Evolutionary conservation across 2,329 filamentous ascomycete species (phyloP).

Genomic region (Xylogone sp.): DNA sequence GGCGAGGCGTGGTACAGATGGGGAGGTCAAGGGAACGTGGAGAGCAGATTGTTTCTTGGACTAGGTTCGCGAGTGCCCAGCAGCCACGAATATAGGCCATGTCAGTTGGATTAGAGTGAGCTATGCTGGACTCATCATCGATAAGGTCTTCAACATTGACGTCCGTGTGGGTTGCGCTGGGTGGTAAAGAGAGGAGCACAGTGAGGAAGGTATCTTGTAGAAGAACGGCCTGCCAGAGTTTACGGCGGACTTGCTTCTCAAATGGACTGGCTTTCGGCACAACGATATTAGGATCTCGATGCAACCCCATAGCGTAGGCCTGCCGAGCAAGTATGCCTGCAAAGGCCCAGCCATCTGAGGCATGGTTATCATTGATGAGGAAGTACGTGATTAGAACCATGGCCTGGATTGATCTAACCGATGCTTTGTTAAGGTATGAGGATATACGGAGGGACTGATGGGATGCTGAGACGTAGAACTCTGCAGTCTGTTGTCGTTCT

Average conservation of each 20-base stretch:
- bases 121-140: constrained; percentile 56
- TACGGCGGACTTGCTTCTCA: constrained; percentile 75
- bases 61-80: constrained; percentile 75
- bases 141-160: constrained; percentile 70
- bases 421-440: constrained; percentile 73
- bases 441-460: constrained; percentile 74
- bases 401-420: constrained; percentile 68
- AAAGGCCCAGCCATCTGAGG: constrained; percentile 79
- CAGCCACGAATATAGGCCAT: constrained; percentile 65
- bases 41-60: constrained; percentile 72
- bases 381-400: constrained; percentile 85
- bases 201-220: constrained; percentile 81
- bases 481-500: constrained; percentile 70
- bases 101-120: constrained; percentile 59
- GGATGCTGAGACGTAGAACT: constrained; percentile 77
- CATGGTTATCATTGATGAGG: constrained; percentile 81
- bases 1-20: constrained; percentile 62
- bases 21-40: constrained; percentile 71
- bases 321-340: constrained; percentile 73
- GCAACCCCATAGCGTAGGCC: constrained; percentile 76
- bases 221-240: constrained; percentile 78
- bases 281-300: constrained; percentile 74
- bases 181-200: constrained; percentile 72
- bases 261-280: constrained; percentile 62
- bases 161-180: constrained; percentile 75